Percentiles rank a stretch among this genome's conserved stretches.
phyloP scores from a whole-genome alignment of 164 flowering plant species.

The Dillenia turbinata region DNA sequence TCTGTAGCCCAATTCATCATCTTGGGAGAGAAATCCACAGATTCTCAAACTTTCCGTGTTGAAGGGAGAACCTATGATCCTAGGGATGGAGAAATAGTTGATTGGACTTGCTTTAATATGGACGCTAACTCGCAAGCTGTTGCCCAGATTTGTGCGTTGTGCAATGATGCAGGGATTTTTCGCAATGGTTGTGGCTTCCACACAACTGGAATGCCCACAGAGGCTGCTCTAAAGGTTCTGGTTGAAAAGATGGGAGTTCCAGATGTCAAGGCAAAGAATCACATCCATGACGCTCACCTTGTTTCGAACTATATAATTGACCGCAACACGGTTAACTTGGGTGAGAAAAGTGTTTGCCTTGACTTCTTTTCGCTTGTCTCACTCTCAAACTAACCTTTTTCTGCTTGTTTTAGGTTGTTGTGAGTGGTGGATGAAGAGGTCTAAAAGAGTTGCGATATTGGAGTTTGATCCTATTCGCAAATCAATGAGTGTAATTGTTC shows the following conservation, averaged over 20 bases:
- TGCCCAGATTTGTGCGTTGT: constrained; percentile 84
- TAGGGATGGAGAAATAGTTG: constrained; percentile 79
- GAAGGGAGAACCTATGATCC: constrained; percentile 92
- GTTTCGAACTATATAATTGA: constrained; percentile 64
- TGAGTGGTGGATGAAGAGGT: constrained; percentile 75
- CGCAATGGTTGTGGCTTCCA: constrained; percentile 56
- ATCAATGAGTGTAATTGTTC: constrained; percentile 78
- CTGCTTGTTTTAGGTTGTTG: constrained; percentile 51
- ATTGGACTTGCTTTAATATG: constrained; percentile 78
- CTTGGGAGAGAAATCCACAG: constrained; percentile 62
- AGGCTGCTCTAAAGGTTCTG: constrained; percentile 93
- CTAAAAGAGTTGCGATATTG: constrained; percentile 67
- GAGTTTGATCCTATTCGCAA: constrained; percentile 86
- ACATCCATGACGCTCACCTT: constrained; percentile 51
- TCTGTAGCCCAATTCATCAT: constrained; percentile 74
- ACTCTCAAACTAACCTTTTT: constrained; percentile 5
- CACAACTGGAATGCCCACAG: constrained; percentile 90
- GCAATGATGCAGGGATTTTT: constrained; percentile 87
- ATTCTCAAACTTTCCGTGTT: constrained; percentile 53
- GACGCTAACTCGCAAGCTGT: constrained; percentile 75
- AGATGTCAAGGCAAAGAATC: constrained; percentile 60
- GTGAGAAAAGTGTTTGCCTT: constrained; percentile 32
- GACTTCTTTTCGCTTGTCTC: not conserved
- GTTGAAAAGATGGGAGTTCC: constrained; percentile 98
- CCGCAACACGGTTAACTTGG: constrained; percentile 49